Evolutionary conservation across 148 eudicot genomes (phyloP).

Genomic region (Simmondsia chinensis): DNA sequence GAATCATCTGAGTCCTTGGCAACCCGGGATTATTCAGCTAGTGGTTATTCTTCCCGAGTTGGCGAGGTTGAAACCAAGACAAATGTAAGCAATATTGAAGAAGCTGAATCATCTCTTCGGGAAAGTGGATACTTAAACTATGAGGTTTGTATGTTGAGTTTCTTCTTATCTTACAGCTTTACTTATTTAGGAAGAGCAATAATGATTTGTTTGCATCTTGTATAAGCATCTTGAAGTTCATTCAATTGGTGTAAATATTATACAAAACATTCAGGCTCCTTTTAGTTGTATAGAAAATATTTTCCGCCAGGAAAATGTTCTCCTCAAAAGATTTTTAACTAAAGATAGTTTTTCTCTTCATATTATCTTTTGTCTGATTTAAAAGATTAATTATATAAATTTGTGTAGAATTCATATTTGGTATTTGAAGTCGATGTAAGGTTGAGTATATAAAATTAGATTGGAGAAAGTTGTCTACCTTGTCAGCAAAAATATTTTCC

Average conservation of each 20-base stretch:
- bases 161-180: conserved; percentile 3
- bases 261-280: not conserved
- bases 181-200: not conserved
- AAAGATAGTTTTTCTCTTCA: no score
- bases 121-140: conserved; percentile 79
- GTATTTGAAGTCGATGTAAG: no score
- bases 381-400: no score
- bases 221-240: not conserved
- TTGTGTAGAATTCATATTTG: no score
- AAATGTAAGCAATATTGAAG: conserved; percentile 59
- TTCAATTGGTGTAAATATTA: not conserved
- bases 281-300: no score
- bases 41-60: conserved; percentile 49
- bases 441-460: no score
- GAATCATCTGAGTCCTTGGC: conserved; percentile 67
- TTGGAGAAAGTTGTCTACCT: no score
- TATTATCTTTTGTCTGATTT: no score
- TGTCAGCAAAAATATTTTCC: no score
- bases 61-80: conserved; percentile 29
- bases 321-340: no score
- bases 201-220: not conserved
- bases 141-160: conserved; percentile 41
- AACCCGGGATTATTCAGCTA: conserved; percentile 58
- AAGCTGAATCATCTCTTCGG: conserved; percentile 86
- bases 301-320: not conserved